Percentiles rank a stretch among this genome's conserved stretches.
These are phyloP conservation scores for Houttuynia cordata DNA, from an alignment of 164 flowering plant species.

Conservation along the genomic window DNA sequence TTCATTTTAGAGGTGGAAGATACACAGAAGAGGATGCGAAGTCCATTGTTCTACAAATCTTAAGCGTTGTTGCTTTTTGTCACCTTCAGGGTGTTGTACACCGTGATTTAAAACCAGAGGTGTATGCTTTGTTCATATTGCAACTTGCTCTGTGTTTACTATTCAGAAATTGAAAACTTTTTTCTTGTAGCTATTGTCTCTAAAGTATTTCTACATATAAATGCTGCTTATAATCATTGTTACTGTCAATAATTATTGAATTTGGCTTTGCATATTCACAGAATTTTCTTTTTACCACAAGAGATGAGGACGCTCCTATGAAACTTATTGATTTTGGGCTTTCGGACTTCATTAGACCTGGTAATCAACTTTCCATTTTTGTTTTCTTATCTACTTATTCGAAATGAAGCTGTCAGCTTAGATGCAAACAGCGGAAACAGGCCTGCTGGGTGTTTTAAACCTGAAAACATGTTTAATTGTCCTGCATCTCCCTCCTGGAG, in stretches of 20 bases:
- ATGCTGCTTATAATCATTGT: neutral
- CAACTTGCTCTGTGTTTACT: neutral
- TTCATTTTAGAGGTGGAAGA: constrained; percentile 66
- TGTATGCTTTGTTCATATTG: constrained; percentile 26
- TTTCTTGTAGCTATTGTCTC: neutral
- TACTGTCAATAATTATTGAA: neutral
- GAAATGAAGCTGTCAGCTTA: neutral
- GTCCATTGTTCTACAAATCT: constrained; percentile 49
- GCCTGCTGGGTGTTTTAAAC: neutral
- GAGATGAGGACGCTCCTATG: constrained; percentile 82
- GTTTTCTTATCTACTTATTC: neutral
- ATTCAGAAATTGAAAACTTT: neutral
- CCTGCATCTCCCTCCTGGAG: no score
- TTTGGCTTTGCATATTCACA: constrained; percentile 19
- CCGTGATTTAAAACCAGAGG: constrained; percentile 95
- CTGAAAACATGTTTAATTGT: no score
- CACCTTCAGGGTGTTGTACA: constrained; percentile 94
- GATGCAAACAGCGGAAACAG: neutral
- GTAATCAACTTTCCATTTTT: constrained; percentile 20
- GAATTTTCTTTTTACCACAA: constrained; percentile 87
- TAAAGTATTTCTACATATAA: neutral
- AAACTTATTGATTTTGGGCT: constrained; percentile 98
- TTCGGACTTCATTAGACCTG: constrained; percentile 86
- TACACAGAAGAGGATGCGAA: constrained; percentile 78
- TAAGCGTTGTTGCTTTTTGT: constrained; percentile 62